Percentiles rank a stretch among this genome's conserved stretches.
Conservation (phyloP, 176 grass and related monocot species). For the Carex pumila region DNA sequence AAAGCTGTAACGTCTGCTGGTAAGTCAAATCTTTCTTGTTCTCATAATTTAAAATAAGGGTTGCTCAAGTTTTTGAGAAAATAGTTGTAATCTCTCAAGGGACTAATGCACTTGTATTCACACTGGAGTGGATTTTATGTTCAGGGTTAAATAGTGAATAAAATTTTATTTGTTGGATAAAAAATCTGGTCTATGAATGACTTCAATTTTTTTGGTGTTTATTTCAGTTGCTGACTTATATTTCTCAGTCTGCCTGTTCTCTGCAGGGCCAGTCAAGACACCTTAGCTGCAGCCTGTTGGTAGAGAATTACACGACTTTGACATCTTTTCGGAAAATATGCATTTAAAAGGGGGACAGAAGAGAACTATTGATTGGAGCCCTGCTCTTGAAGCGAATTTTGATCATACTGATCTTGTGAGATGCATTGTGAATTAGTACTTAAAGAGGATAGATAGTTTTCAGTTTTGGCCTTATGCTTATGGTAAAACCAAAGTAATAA, state of each 20-base stretch:
- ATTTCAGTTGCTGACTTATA: neutral
- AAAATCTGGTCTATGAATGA: neutral
- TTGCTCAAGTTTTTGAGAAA: neutral
- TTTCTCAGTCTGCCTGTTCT: neutral
- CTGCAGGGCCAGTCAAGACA: neutral
- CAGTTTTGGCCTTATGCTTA: neutral
- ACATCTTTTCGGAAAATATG: neutral
- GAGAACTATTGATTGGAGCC: conserved; percentile 1
- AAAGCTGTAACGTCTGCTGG: neutral
- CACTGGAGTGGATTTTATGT: neutral
- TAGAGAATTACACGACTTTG: neutral
- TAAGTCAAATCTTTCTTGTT: neutral
- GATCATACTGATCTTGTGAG: neutral
- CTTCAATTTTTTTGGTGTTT: neutral
- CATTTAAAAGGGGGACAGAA: neutral
- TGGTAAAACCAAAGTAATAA: neutral
- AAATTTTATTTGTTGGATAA: neutral
- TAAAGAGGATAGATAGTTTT: neutral
- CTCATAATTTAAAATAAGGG: neutral
- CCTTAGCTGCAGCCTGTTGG: neutral
- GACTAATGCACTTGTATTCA: neutral
- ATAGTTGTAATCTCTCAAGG: neutral
- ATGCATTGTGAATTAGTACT: neutral
- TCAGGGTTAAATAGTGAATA: neutral
- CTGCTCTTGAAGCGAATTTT: neutral